Evolutionary conservation across 163 green algal genomes (phyloP), one percentile per base, ranked within the genome.

Genomic region (Dunaliella salina): DNA sequence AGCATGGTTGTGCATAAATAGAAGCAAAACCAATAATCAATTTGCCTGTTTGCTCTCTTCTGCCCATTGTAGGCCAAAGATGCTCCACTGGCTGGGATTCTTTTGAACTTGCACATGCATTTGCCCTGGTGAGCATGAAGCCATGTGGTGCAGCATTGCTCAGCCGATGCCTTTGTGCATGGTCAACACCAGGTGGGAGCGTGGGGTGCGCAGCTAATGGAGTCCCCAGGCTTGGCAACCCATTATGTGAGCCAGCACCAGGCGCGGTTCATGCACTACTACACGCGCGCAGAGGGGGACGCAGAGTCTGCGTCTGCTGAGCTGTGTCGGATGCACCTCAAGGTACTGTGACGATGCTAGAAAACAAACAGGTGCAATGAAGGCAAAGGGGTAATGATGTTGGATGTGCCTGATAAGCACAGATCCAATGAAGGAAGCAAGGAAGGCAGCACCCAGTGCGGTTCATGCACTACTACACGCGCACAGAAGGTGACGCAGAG

Each of bases 241-340:
- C 75, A 63, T 32, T 85, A 87, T 57, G 33, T 45, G 12, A 57
- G 12, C 35, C 71, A 82, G 63, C 67, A 80, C 80, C 80, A 80
- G 4, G 0, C 20, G 0, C 84, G 88, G 46, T 83, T 85, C 5
- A 26, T n/a, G 34, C 45, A 80, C 18, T 87, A 40, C 46, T 83
- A 78, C 75, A 82, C 80, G 0, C 79, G 80, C 0, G 85, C 85
- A 0, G 87, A 81, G 25, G 85, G 81, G 25, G 86, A 88, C 15
- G 26, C 84, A 22, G 75, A 25, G 79, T 89, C 80, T 59, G 88
- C 86, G 17, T 32, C 81, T 33, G 85, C 88, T 4, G 83, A 91
- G 85, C 86, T 91, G 72, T 88, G 83, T 72, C 82, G 78, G 80
- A 81, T 89, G 50, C 84, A 89, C 35, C 79, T 82, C n/a, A 50